phyloP scores from a whole-genome alignment of 116 monocot species.

The Dioscorea cayenensis region DNA sequence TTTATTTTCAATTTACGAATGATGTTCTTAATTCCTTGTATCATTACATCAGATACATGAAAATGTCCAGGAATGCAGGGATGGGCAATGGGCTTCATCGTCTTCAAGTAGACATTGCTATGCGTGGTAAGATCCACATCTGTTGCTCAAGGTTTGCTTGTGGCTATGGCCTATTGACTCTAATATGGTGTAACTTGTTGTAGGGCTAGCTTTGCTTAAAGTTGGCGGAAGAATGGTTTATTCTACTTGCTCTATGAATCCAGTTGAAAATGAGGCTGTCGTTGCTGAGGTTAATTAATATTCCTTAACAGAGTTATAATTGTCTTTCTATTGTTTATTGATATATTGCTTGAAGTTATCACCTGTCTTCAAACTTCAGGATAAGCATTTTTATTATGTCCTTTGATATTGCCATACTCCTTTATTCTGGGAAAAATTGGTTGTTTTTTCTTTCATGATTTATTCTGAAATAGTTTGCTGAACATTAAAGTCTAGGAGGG shows the following conservation, averaged over 20 bases:
- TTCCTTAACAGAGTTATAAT: no score
- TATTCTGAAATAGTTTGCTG: no score
- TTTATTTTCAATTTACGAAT: not conserved
- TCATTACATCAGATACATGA: constrained; percentile 8
- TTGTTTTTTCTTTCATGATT: no score
- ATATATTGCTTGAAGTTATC: no score
- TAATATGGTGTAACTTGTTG: constrained; percentile 1
- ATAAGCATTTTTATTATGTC: no score
- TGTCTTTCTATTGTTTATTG: no score
- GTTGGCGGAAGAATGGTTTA: constrained; percentile 97
- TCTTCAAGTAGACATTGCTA: constrained; percentile 86
- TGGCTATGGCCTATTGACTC: not conserved
- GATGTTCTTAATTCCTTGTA: constrained; percentile 9
- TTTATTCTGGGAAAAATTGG: no score
- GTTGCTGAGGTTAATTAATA: constrained; percentile 58
- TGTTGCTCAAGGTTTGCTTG: no score
- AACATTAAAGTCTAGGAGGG: no score
- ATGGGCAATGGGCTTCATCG: constrained; percentile 94
- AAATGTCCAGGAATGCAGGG: constrained; percentile 78
- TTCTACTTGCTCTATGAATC: constrained; percentile 98
- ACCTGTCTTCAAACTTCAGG: no score
- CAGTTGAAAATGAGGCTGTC: constrained; percentile 99
- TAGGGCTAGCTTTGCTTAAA: constrained; percentile 86
- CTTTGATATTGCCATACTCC: no score
- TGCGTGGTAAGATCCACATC: constrained; percentile 57